Percentiles rank a stretch among this genome's conserved stretches.
Conservation (phyloP, 768 basidiomycete species). For the Naganishia vaughanmartiniae region DNA sequence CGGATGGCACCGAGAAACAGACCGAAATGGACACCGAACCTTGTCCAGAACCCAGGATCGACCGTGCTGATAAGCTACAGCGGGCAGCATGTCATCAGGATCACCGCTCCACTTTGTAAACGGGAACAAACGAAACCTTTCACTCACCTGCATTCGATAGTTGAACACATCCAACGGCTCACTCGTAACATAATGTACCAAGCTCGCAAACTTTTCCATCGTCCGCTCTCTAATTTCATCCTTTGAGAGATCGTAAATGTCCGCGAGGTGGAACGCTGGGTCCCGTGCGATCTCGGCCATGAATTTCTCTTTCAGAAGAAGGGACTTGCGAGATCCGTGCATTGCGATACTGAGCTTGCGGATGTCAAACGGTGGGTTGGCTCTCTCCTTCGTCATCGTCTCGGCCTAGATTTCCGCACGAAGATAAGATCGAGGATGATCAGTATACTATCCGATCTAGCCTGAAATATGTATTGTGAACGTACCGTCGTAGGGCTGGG, state of each 20-base stretch:
- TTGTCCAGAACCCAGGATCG: constrained; percentile 55
- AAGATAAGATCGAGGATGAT: constrained; percentile 13
- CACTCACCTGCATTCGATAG: constrained; percentile 53
- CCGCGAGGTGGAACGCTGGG: constrained; percentile 53
- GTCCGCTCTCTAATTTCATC: constrained; percentile 53
- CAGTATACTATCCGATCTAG: not conserved
- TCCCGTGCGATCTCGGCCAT: constrained; percentile 53
- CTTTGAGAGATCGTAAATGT: constrained; percentile 54
- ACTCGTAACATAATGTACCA: constrained; percentile 54
- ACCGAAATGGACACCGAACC: constrained; percentile 53
- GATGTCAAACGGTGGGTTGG: constrained; percentile 48
- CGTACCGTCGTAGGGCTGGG: constrained; percentile 29
- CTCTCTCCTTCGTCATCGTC: constrained; percentile 49
- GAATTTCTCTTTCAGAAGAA: constrained; percentile 50
- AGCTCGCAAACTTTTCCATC: constrained; percentile 54
- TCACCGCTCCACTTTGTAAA: too few species aligned
- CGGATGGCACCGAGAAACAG: constrained; percentile 54
- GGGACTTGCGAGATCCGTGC: constrained; percentile 50
- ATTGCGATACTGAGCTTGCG: constrained; percentile 49
- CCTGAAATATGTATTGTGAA: not conserved
- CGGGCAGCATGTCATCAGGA: not conserved
- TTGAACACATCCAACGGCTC: constrained; percentile 53
- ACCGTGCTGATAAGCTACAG: constrained; percentile 48
- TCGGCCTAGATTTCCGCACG: constrained; percentile 39
- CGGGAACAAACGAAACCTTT: too few species aligned